Conservation (phyloP, 805 yeast species). For the Saturnispora ahearnii region DNA sequence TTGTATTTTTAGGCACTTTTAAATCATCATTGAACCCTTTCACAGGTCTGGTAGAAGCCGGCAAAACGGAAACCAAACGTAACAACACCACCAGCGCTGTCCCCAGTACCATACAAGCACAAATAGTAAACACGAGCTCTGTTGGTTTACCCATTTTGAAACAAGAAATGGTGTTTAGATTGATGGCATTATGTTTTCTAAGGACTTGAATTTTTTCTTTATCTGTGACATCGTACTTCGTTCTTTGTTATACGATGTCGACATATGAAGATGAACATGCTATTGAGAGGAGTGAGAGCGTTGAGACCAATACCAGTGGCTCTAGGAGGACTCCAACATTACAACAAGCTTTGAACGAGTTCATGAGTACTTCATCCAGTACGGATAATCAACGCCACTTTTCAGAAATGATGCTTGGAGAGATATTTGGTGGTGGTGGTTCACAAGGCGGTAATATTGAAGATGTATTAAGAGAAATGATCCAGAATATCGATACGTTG, state of each 20-base stretch:
- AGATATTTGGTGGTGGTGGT: slow-evolving; percentile 1
- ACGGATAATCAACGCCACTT: neutral
- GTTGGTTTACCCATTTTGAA: neutral
- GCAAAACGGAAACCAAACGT: slow-evolving; percentile 20
- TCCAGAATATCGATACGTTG: neutral
- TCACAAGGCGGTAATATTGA: slow-evolving; percentile 3
- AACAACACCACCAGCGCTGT: slow-evolving; percentile 4
- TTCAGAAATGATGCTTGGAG: slow-evolving; percentile 3
- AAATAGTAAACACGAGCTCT: slow-evolving; percentile 13
- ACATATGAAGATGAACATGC: slow-evolving; percentile 18
- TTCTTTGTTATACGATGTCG: slow-evolving; percentile 8
- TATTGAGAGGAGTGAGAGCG: neutral
- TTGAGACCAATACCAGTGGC: neutral
- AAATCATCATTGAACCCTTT: neutral
- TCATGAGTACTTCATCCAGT: slow-evolving; percentile 6
- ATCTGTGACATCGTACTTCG: neutral
- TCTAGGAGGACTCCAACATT: slow-evolving; percentile 8
- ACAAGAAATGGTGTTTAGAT: neutral
- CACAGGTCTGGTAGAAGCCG: slow-evolving; percentile 12
- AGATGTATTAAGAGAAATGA: neutral
- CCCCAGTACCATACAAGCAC: slow-evolving; percentile 10
- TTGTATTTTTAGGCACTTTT: neutral
- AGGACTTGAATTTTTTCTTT: neutral
- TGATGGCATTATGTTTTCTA: neutral
- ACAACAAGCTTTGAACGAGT: slow-evolving; percentile 12